phyloP scores from a whole-genome alignment of 2,329 filamentous ascomycete species.

The Pleomassaria siparia region DNA sequence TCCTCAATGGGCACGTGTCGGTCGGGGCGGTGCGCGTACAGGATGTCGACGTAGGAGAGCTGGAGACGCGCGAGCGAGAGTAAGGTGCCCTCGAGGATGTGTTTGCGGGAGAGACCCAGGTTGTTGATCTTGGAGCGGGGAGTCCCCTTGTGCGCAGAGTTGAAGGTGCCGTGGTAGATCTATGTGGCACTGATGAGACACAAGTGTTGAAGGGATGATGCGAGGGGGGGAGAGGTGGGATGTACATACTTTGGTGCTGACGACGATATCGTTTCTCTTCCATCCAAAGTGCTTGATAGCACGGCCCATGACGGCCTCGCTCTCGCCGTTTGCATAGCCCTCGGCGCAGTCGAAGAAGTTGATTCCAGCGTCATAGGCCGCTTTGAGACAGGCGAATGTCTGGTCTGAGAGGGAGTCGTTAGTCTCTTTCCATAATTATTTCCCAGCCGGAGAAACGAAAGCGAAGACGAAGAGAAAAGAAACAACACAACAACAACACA shows the following conservation, averaged over 20 bases:
- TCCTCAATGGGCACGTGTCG: constrained; percentile 70
- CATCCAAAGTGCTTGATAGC: constrained; percentile 60
- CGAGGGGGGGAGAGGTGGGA: neutral
- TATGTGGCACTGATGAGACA: constrained; percentile 21
- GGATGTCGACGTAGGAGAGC: constrained; percentile 66
- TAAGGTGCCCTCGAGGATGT: constrained; percentile 67
- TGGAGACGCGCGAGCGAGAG: constrained; percentile 59
- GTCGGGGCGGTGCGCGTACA: constrained; percentile 71
- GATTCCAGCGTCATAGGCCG: constrained; percentile 59
- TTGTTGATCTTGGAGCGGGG: constrained; percentile 66
- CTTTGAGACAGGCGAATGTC: constrained; percentile 57
- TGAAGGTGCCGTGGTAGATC: constrained; percentile 66
- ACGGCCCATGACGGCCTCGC: constrained; percentile 57
- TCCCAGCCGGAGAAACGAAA: too few relatives aligned
- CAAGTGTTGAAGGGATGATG: neutral
- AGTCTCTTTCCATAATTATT: too few relatives aligned
- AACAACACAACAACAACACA: neutral
- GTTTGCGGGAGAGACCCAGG: constrained; percentile 67
- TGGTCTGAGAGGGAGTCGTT: too few relatives aligned
- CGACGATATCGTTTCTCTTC: constrained; percentile 60
- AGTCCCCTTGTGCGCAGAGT: constrained; percentile 39
- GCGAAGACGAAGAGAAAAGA: neutral
- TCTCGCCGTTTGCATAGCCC: constrained; percentile 55
- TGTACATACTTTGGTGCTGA: constrained; percentile 55
- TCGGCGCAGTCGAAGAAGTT: constrained; percentile 65